Base-by-base conservation (phyloP, 208 protist species). In the Chromosphaera perkinsii region DNA sequence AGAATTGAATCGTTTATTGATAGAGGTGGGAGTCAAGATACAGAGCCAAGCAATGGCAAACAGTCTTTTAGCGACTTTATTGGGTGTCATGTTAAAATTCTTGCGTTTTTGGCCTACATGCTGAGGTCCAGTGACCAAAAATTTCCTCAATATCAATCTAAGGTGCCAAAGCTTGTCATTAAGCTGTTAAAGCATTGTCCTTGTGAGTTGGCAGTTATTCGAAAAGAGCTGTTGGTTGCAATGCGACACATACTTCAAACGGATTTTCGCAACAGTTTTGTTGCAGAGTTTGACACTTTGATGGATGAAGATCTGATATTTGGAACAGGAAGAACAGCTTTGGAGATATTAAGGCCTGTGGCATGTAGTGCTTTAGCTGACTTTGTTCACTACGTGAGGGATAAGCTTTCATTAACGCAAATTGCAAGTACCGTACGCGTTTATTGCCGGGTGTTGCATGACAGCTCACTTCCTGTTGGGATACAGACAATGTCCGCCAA, bases 91-190 rank as follows among this genome's bases (percentile, higher is more conserved):
- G 80, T 83, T 26, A 85, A 87, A 66, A 90, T 83, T 26, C 70
- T 90, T 0, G 88, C 83, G 0, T 88, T 90, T 59, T 63, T 90
- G 0, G 84, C 85, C 0, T 90, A 88, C 45, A 72, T 90, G 10
- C 60, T 88, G 5, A 66, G 80, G 20, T 59, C 65, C 10, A 78
- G 69, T 47, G 59, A 51, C 12, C 55, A 75, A 4, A 60, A 85
- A 31, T 37, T 66, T 32, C 20, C 33, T 24, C 66, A 68, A 20
- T 80, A 85, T 54, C 62, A 72, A 37, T 81, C 86, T 20, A 51
- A 43, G 2, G 75, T 88, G 20, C 84, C 84, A 12, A 71, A 69
- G 51, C 76, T 37, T 26, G 85, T 89, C 17, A 87, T 89, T 40
- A 40, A 81, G 22, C 64, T 89, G 17, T 48, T 89, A 1, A 26